Percentiles rank a stretch among this genome's conserved stretches.
Evolutionary conservation across 2,329 filamentous ascomycete genomes (phyloP).

Genomic region (Trichoderma lentiforme): DNA sequence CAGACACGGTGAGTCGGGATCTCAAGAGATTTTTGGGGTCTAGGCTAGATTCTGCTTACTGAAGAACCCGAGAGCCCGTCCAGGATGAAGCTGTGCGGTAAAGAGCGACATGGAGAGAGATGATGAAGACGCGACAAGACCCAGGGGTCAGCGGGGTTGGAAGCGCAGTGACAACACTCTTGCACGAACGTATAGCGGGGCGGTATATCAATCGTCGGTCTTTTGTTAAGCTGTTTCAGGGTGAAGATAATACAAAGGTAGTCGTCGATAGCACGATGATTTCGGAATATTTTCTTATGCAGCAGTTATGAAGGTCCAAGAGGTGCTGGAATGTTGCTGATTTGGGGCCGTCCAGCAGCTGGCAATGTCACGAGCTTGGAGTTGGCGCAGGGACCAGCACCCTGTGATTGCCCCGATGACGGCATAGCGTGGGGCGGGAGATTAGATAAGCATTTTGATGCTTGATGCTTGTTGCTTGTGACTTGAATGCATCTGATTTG

Average conservation of each 20-base stretch:
- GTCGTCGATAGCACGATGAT: background rate
- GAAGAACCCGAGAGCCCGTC: slow-evolving; percentile 63
- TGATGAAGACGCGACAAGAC: slow-evolving; percentile 3
- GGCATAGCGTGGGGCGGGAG: slow-evolving; percentile 17
- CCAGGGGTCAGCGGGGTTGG: slow-evolving; percentile 12
- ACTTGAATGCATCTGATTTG: background rate
- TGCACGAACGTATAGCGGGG: background rate
- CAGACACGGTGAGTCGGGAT: background rate
- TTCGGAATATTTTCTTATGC: background rate
- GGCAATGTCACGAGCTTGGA: slow-evolving; percentile 19
- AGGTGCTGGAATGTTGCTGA: background rate
- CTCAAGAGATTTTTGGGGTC: no score
- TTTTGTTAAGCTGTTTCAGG: background rate
- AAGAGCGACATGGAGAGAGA: slow-evolving; percentile 45
- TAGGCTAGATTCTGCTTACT: slow-evolving; percentile 28
- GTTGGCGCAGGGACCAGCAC: slow-evolving; percentile 19
- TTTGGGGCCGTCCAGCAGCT: background rate
- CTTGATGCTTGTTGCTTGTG: background rate
- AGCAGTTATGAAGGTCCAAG: background rate
- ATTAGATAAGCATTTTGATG: slow-evolving; percentile 11
- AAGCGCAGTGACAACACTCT: background rate
- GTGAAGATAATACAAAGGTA: background rate
- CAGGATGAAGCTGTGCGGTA: slow-evolving; percentile 62
- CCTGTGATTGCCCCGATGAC: slow-evolving; percentile 17
- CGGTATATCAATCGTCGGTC: background rate